Evolutionary conservation across 148 eudicot genomes (phyloP).

Genomic region (Arctostaphylos glauca): DNA sequence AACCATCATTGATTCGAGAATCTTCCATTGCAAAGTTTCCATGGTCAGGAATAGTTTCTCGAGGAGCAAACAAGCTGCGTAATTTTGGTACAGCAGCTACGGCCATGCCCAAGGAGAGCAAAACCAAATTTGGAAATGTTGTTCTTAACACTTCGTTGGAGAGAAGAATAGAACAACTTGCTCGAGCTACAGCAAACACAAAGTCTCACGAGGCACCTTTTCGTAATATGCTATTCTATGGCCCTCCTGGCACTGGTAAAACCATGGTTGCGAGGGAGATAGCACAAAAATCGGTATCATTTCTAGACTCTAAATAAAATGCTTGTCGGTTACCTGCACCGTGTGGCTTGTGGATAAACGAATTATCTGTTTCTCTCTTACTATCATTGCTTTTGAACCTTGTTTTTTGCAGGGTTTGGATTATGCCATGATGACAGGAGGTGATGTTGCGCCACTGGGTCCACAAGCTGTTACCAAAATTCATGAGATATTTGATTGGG

Average conservation of each 20-base stretch:
- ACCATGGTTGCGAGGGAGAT: slow-evolving; percentile 96
- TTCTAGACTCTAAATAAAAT: neutral
- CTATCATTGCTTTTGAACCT: slow-evolving; percentile 14
- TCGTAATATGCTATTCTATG: slow-evolving; percentile 97
- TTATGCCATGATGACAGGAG: slow-evolving; percentile 99
- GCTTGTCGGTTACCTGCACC: neutral
- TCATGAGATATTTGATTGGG: slow-evolving; percentile 98
- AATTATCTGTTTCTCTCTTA: neutral
- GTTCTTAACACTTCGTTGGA: slow-evolving; percentile 84
- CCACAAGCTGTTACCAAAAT: slow-evolving; percentile 95
- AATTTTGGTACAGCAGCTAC: slow-evolving; percentile 48
- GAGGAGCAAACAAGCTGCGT: slow-evolving; percentile 39
- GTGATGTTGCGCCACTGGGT: slow-evolving; percentile 96
- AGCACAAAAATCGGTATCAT: slow-evolving; percentile 77
- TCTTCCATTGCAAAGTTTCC: slow-evolving; percentile 91
- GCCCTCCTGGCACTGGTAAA: slow-evolving; percentile 99
- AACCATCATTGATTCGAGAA: slow-evolving; percentile 94
- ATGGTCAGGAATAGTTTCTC: slow-evolving; percentile 52
- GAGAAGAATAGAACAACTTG: slow-evolving; percentile 81
- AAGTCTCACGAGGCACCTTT: slow-evolving; percentile 93
- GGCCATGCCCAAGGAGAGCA: slow-evolving; percentile 31
- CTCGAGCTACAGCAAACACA: slow-evolving; percentile 92
- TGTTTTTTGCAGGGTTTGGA: slow-evolving; percentile 70
- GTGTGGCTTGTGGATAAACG: neutral
- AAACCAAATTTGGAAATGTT: slow-evolving; percentile 65